A percentile compares a stretch with the other conserved stretches of the same genome.
phyloP scores from a whole-genome alignment of 176 grass and related monocot species.

The Oryza brachyantha region DNA sequence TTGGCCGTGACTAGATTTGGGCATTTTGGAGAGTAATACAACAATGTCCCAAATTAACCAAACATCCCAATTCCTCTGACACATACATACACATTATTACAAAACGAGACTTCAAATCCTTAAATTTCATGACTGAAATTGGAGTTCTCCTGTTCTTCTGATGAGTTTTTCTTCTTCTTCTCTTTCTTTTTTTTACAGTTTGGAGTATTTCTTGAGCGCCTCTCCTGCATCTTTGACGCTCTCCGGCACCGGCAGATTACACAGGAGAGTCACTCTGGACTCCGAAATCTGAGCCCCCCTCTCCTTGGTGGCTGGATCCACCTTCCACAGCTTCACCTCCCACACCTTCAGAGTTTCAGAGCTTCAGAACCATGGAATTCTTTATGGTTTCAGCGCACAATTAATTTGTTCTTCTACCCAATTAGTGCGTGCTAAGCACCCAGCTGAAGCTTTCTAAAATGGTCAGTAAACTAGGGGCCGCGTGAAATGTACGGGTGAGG shows the following conservation, averaged over 20 bases:
- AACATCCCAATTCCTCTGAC: too few relatives aligned
- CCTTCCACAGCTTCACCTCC: conserved; percentile 75
- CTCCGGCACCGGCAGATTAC: conserved; percentile 49
- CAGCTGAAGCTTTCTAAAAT: too few relatives aligned
- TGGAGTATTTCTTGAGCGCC: conserved; percentile 57
- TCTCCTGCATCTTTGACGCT: background rate
- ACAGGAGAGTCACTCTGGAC: conserved; percentile 56
- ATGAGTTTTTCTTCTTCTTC: background rate
- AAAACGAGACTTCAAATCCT: too few relatives aligned
- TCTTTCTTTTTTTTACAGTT: background rate
- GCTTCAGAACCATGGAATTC: background rate
- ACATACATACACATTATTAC: too few relatives aligned
- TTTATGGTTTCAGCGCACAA: background rate
- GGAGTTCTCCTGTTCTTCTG: too few relatives aligned
- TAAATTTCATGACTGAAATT: too few relatives aligned
- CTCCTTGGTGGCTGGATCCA: conserved; percentile 46
- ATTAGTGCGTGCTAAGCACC: background rate
- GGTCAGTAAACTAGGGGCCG: background rate
- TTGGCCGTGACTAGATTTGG: too few relatives aligned
- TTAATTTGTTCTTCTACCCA: background rate
- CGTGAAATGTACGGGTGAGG: too few relatives aligned
- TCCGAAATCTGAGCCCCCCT: conserved; percentile 43
- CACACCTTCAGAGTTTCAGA: conserved; percentile 44
- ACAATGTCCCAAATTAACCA: too few relatives aligned
- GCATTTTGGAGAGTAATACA: too few relatives aligned